Conservation (phyloP, 768 basidiomycete species). For the Krasilnikovozyma curviuscula region DNA sequence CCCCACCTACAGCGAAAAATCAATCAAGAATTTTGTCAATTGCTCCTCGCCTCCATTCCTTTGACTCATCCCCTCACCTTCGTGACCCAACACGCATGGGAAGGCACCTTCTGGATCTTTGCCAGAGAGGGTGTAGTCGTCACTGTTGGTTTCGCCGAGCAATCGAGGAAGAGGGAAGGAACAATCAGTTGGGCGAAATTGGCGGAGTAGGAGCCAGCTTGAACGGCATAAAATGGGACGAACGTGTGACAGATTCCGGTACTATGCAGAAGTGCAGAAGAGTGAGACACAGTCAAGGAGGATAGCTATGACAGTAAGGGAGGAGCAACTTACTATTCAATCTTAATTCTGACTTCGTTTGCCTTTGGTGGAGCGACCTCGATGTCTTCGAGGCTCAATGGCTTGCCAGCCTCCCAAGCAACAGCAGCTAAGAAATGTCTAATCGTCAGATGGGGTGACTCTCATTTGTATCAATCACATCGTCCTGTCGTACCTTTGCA, state of each 20-base stretch:
- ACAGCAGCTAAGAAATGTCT: slow-evolving; percentile 38
- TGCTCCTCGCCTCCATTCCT: background rate
- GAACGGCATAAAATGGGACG: slow-evolving; percentile 7
- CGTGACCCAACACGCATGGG: slow-evolving; percentile 56
- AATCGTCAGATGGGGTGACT: background rate
- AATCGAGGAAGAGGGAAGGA: background rate
- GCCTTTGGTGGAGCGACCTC: slow-evolving; percentile 80
- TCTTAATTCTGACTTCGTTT: slow-evolving; percentile 81
- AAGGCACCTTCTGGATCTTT: slow-evolving; percentile 65
- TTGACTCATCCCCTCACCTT: slow-evolving; percentile 34
- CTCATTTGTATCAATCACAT: no score
- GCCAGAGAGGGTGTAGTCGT: slow-evolving; percentile 90
- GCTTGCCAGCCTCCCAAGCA: slow-evolving; percentile 73
- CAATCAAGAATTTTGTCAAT: background rate
- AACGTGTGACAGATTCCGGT: slow-evolving; percentile 91
- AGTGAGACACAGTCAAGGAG: background rate
- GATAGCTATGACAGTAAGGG: background rate
- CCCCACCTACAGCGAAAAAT: background rate
- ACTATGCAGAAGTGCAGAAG: slow-evolving; percentile 16
- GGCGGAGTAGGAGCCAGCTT: background rate
- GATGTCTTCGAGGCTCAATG: slow-evolving; percentile 69
- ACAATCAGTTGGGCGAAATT: background rate
- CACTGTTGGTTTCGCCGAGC: slow-evolving; percentile 26
- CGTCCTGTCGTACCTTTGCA: slow-evolving; percentile 39
- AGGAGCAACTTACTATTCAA: slow-evolving; percentile 38